These are phyloP conservation scores for Sugiyamaella paludigena DNA, from an alignment of 1,139 yeast genomes.

Conservation along the genomic window DNA sequence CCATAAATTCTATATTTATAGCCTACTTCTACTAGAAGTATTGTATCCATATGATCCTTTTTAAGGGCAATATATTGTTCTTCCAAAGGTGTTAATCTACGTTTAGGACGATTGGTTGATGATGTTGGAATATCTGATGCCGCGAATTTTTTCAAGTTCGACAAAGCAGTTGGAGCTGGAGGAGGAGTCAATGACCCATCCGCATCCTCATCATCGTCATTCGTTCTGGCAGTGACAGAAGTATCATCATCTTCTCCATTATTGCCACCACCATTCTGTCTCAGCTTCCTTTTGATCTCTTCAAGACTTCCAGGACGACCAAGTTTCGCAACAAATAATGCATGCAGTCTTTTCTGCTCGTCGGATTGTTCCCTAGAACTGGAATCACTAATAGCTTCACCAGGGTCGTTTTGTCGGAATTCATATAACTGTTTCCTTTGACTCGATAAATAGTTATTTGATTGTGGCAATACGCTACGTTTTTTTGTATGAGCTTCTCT, in stretches of 20 bases:
- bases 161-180: too few species aligned
- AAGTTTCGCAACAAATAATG: conserved; percentile 20
- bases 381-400: not conserved
- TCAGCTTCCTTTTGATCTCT: conserved; percentile 15
- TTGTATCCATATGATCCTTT: conserved; percentile 55
- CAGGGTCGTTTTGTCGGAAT: not conserved
- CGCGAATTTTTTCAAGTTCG: conserved; percentile 2
- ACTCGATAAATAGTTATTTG: not conserved
- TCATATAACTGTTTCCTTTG: conserved; percentile 6
- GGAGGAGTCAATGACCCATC: too few species aligned
- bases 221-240: too few species aligned
- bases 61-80: conserved; percentile 70
- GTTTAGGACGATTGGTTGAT: conserved; percentile 22
- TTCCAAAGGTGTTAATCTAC: conserved; percentile 68
- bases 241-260: conserved; percentile 5
- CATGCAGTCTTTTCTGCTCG: conserved; percentile 13
- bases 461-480: too few species aligned
- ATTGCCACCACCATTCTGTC: conserved; percentile 7
- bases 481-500: too few species aligned
- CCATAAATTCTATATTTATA: conserved; percentile 88
- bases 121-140: not conserved
- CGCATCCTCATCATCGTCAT: conserved; percentile 6
- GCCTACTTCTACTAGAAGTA: conserved; percentile 83
- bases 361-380: not conserved
- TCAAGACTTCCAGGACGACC: conserved; percentile 26